Base-by-base conservation (phyloP, 2,329 filamentous ascomycete genomes). In the Penicillium fuscoglaucum region DNA sequence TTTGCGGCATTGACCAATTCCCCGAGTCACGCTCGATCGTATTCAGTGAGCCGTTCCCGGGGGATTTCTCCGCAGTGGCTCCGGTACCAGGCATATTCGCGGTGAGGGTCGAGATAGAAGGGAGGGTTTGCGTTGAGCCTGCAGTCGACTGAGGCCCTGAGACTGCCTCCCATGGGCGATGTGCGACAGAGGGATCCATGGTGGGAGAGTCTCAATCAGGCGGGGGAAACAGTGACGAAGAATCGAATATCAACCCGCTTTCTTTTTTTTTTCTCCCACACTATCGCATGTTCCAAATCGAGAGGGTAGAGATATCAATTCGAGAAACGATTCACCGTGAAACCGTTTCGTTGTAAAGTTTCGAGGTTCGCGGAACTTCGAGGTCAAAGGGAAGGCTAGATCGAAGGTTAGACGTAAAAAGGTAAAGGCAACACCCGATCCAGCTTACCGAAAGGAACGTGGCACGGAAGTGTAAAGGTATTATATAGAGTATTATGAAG, bases 1-100 rank as follows among this genome's bases (percentile, higher is more conserved):
- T 84, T 66, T 83, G 83, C 59, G 83, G 81, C 66, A 84, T 82
- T 53, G 83, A 84, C 83, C 83, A 85, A 69, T 81, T 84, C 60
- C 83, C 83, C 24, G 83, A 85, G 69, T 85, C 83, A 59, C 83
- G 80, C 68, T 82, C 79, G 59, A 78, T 74, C 15, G 77, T 78
- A 54, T 76, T 78, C 61, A 79, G 65, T 6, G 77, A 78, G 9
- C 74, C 66, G 53, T 78, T 73, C 21, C 72, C 74, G 10, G 75
- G 76, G 0, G 74, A 76, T 61, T 79, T 78, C 58, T 80, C 78
- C 1, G 74, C 66, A 2, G 72, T 61, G 39, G 68, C 52, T 12
- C 60, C 58, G 21, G 68, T 65, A 48, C 64, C 65, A 44, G 70
- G 72, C 69, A 80, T 77, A 53, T 70, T 76, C n/a, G 76, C 76